Base-by-base conservation (phyloP, 352 stramenopile species). In the Globisporangium megalacanthum region DNA sequence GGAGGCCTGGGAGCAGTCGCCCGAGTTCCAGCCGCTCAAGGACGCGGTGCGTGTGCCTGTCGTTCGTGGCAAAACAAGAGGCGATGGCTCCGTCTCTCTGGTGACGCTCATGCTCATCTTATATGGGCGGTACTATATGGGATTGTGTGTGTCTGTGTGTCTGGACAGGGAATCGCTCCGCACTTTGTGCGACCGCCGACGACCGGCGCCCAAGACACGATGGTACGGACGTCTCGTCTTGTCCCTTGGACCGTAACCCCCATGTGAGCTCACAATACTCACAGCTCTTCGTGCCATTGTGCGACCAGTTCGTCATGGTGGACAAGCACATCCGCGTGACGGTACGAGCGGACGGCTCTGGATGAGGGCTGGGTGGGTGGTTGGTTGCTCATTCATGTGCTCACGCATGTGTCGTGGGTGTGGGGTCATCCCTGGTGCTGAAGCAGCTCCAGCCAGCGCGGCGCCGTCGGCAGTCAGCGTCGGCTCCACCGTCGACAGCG, bases 271-370 rank as follows among this genome's bases (percentile, higher is more conserved):
- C n/a, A n/a, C 6, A 17, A 7, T 35, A 8, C 5, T 37, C 33
- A 9, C 33, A 9, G 33, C 33, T 37, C 33, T n/a, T 31, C 20
- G 8, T 17, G 25, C 15, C 5, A 10, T 42, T 20, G 13, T 25
- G 10, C 5, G 49, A 8, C 2, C 35, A 55, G 50, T 55, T 47
- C 35, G 22, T 41, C 35, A n/a, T 55, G 36, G 35, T 55, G n/a
- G 50, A 55, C 50, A 55, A 55, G 35, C 50, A 55, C 35, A 55
- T 55, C 19, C 50, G 50, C 50, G 50, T 55, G 19, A 55, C 50
- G 50, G 50, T 55, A 20, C 20, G 50, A 47, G 6, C 29, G 9
- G n/a, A 5, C 15, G 6, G 20, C 22, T n/a, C n/a, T n/a, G n/a
- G n/a, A n/a, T n/a, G n/a, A n/a, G n/a, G n/a, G n/a, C n/a, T n/a